Percentiles rank a stretch among this genome's conserved stretches.
Evolutionary conservation across 495 filamentous ascomycete genomes (phyloP).

Genomic region (Penicillium atrosanguineum): DNA sequence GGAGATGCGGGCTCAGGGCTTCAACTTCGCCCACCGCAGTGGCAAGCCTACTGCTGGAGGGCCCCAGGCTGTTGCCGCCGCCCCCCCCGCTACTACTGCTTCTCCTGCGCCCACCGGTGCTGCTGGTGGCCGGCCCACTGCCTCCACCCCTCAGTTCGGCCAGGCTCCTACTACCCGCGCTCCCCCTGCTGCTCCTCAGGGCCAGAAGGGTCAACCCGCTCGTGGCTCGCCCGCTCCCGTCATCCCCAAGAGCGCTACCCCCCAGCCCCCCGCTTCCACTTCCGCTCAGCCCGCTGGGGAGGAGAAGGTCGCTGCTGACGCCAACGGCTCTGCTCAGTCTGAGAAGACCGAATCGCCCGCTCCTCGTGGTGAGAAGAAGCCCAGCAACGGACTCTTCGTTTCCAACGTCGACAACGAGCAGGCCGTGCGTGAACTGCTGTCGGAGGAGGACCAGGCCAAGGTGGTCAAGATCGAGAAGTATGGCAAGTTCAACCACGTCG

Average conservation of each 20-base stretch:
- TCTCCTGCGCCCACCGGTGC: conserved; percentile 34
- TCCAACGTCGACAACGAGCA: conserved; percentile 75
- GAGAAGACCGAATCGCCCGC: conserved; percentile 42
- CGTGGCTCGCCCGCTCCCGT: conserved; percentile 51
- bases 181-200: conserved; percentile 36
- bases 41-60: conserved; percentile 45
- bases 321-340: conserved; percentile 36
- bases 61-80: conserved; percentile 34
- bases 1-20: conserved; percentile 97
- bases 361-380: conserved; percentile 48
- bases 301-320: conserved; percentile 35
- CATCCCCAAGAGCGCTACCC: conserved; percentile 55
- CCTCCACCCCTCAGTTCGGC: conserved; percentile 42
- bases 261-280: conserved; percentile 42
- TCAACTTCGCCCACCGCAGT: conserved; percentile 94
- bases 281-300: conserved; percentile 34
- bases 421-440: conserved; percentile 72
- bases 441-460: conserved; percentile 76
- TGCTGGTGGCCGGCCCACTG: conserved; percentile 21
- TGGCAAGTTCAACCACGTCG: conserved; percentile 72
- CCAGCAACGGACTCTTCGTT: conserved; percentile 78
- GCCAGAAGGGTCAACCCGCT: conserved; percentile 38
- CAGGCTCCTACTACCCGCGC: conserved; percentile 34
- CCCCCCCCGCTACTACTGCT: conserved; percentile 39
- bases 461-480: conserved; percentile 75